Percentiles rank a stretch among this genome's conserved stretches.
phyloP scores from a whole-genome alignment of 2,329 filamentous ascomycete genomes.

The Penicillium sp. region DNA sequence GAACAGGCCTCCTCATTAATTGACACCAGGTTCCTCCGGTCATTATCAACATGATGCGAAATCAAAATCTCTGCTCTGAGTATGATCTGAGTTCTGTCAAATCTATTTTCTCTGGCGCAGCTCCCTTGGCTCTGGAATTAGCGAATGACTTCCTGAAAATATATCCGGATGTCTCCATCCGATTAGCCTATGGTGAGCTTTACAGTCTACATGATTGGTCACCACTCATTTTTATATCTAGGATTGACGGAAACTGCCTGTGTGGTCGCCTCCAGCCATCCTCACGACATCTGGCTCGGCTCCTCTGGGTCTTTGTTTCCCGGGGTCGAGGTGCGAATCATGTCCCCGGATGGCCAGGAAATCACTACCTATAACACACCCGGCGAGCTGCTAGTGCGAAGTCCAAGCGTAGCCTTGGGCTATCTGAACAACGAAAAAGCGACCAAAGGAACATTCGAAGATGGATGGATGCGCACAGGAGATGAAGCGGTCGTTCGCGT shows the following conservation, averaged over 20 bases:
- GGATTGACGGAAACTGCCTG: constrained; percentile 76
- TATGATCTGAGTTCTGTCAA: constrained; percentile 71
- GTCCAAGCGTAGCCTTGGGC: constrained; percentile 73
- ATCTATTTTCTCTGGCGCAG: constrained; percentile 71
- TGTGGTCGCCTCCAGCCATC: constrained; percentile 60
- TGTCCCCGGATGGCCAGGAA: constrained; percentile 70
- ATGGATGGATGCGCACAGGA: constrained; percentile 78
- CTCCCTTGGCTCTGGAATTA: constrained; percentile 73
- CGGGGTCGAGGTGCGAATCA: constrained; percentile 62
- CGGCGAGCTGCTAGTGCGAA: constrained; percentile 78
- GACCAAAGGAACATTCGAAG: constrained; percentile 75
- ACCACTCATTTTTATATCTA: constrained; percentile 25
- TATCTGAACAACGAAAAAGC: constrained; percentile 87
- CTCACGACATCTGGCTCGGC: constrained; percentile 66
- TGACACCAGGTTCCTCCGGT: constrained; percentile 69
- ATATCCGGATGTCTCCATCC: constrained; percentile 65
- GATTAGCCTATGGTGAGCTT: constrained; percentile 67
- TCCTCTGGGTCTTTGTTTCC: constrained; percentile 72
- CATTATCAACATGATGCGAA: constrained; percentile 72
- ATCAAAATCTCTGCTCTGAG: constrained; percentile 58
- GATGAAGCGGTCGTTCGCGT: constrained; percentile 75
- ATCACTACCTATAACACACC: constrained; percentile 69
- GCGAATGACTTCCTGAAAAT: constrained; percentile 61
- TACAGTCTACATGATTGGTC: neutral
- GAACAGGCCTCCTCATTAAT: neutral